phyloP scores from a whole-genome alignment of 176 grass and related monocot genomes.

The Triticum monococcum region DNA sequence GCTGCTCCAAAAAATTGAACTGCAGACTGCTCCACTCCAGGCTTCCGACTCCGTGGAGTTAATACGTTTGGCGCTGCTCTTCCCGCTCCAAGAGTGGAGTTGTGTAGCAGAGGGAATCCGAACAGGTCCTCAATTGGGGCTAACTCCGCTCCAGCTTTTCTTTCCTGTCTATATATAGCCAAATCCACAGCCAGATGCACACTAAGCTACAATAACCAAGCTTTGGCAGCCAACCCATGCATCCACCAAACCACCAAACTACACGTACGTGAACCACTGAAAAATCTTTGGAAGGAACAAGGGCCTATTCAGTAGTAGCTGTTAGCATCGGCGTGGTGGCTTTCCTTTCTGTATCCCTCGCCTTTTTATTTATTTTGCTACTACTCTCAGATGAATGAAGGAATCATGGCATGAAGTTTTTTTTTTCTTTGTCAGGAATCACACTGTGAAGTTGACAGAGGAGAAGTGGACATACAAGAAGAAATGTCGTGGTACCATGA shows the following conservation, averaged over 20 bases:
- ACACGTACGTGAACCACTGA: constrained; percentile 24
- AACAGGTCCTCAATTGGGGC: not conserved
- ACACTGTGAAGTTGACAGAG: constrained; percentile 22
- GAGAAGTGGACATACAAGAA: constrained; percentile 2
- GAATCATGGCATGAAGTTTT: constrained; percentile 21
- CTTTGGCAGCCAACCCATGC: not conserved
- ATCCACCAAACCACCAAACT: not conserved
- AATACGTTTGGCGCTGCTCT: no score
- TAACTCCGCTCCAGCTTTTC: not conserved
- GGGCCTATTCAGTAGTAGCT: not conserved
- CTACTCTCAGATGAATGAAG: constrained; percentile 31
- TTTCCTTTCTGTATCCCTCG: not conserved
- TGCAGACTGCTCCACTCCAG: no score
- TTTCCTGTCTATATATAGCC: not conserved
- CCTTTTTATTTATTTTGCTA: not conserved
- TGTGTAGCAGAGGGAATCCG: no score
- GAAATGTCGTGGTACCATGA: not conserved
- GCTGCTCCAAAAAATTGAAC: no score
- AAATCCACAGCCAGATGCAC: not conserved
- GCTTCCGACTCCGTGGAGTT: no score
- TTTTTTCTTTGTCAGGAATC: not conserved
- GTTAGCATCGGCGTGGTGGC: not conserved
- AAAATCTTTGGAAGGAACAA: constrained; percentile 1
- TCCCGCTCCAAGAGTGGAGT: no score
- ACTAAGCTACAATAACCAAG: not conserved